Base-by-base conservation (phyloP, 345 rosid genomes). In the Populus pruinosa region DNA sequence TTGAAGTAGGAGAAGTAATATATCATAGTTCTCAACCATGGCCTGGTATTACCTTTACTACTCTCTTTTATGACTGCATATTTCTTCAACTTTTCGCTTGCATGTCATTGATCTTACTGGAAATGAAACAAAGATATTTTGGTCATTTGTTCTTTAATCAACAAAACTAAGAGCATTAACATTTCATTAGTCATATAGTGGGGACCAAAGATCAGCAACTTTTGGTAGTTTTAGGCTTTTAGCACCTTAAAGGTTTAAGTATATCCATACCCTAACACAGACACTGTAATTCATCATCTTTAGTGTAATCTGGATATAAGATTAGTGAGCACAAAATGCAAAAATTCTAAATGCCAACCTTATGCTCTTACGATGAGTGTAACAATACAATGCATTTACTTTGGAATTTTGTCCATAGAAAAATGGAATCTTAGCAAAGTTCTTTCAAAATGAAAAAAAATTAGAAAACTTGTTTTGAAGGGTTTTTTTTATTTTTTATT, bases 21-120 rank as follows among this genome's bases (percentile, higher is more conserved):
- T 95, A 92, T 71, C 98, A 93, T 82, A 95, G 98, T 85, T 95
- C 96, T 83, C 99, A 93, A 86, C 98, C 99, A 11, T 93, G 98
- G 99, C 99, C 99, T 69, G 99, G 98, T 95, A 90, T 74, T 8
- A 25, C 38, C 75, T 79, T 29, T 62, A 36, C 61, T 59, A 16
- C 23, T 49, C 20, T 49, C 70, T 31, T 27, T 7, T 50, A 1
- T 43, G 39, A 20, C n/a, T 72, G 49, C 14, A 18, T 10, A 47
- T n/a, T 73, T 50, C 63, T 65, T 36, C 25, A 25, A 25, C 64
- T 72, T 61, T 62, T 27, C n/a, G 29, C 43, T 53, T 25, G 20
- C 35, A 23, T 76, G 25, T 69, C 61, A 53, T 20, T 21, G 29
- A 56, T 10, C 63, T n/a, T 56, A 56, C 5, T 56, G 27, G 63